Percentiles rank a stretch among this genome's conserved stretches.
Conservation (phyloP, 2,329 filamentous ascomycete genomes). For the Parascedosporium putredinis region DNA sequence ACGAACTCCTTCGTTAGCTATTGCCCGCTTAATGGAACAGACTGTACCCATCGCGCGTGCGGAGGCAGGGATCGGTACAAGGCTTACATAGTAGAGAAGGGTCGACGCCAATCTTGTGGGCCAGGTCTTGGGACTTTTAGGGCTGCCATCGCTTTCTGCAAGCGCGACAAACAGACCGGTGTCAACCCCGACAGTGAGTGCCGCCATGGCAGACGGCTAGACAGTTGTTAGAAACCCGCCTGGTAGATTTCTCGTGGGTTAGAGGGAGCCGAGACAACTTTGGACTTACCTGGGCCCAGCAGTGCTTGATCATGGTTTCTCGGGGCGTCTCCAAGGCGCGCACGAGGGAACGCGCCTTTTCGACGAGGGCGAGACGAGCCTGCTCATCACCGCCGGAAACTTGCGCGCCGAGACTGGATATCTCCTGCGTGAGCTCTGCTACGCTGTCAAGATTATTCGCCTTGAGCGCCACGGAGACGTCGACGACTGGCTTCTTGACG, state of each 20-base stretch:
- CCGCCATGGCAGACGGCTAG: slow-evolving; percentile 16
- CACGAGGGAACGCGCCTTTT: slow-evolving; percentile 15
- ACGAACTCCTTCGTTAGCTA: background rate
- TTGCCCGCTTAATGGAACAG: background rate
- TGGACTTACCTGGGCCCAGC: slow-evolving; percentile 29
- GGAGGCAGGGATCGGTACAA: background rate
- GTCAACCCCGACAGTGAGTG: slow-evolving; percentile 21
- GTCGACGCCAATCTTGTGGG: slow-evolving; percentile 17
- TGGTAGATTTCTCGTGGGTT: background rate
- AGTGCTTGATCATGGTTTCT: slow-evolving; percentile 36
- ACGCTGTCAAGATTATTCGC: slow-evolving; percentile 12
- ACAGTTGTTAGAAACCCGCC: background rate
- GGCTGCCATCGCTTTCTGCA: slow-evolving; percentile 18
- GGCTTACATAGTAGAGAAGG: slow-evolving; percentile 17
- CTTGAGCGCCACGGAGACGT: slow-evolving; percentile 12
- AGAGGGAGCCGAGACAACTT: background rate
- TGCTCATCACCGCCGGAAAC: slow-evolving; percentile 10
- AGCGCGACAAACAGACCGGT: slow-evolving; percentile 25
- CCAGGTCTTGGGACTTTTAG: slow-evolving; percentile 23
- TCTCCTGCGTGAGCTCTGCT: slow-evolving; percentile 8
- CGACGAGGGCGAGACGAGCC: slow-evolving; percentile 18
- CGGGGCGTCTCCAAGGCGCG: slow-evolving; percentile 32
- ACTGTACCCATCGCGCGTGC: background rate
- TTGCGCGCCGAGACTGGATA: slow-evolving; percentile 2
- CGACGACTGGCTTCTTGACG: slow-evolving; percentile 4